Base-by-base conservation (phyloP, 306 rosid species). In the Cucurbita maxima region DNA sequence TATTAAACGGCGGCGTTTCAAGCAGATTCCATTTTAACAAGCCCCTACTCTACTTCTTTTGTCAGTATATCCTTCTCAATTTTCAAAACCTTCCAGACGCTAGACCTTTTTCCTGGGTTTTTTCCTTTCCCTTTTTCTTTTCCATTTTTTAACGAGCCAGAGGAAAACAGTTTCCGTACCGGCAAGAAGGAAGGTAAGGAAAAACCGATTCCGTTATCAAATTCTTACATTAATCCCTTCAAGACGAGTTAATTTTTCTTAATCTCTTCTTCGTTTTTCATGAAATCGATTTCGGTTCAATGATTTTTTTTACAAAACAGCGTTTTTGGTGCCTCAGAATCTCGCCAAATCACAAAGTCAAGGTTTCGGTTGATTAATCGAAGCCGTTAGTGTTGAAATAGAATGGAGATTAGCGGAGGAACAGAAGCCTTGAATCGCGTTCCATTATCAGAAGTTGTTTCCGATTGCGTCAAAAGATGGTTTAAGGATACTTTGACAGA, bases 391-490 rank as follows among this genome's bases (percentile, higher is more conserved):
- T 73, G 79, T 77, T 57, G 81, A 47, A 68, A 68, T 78, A 4
- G 53, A 70, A 86, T 91, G 99, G 96, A 88, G 79, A 80, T 86
- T 55, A 88, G 86, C 79, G 78, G 81, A 4, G 78, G 60, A 51
- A 82, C 50, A 71, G 82, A 73, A 73, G 75, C 25, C 45, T 76
- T 58, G 57, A 74, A 36, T 47, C 89, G 95, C 34, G 77, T 85
- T 79, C 90, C 95, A 34, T 84, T 94, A 16, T 87, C 96, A 10
- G 96, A 79, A 54, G 95, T 89, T 30, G 99, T 94, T 53, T 82
- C 88, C 20, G 99, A 94, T 75, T 94, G 99, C 75, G 92, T 86
- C 64, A 85, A 89, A 71, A 87, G 96, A 83, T 91, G 99, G 99
- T 94, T 94, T 73, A 91, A 85, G 72, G 96, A 94, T 71, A 75